Base-by-base conservation (phyloP, 495 filamentous ascomycete species). In the Hypoxylon cercidicola region DNA sequence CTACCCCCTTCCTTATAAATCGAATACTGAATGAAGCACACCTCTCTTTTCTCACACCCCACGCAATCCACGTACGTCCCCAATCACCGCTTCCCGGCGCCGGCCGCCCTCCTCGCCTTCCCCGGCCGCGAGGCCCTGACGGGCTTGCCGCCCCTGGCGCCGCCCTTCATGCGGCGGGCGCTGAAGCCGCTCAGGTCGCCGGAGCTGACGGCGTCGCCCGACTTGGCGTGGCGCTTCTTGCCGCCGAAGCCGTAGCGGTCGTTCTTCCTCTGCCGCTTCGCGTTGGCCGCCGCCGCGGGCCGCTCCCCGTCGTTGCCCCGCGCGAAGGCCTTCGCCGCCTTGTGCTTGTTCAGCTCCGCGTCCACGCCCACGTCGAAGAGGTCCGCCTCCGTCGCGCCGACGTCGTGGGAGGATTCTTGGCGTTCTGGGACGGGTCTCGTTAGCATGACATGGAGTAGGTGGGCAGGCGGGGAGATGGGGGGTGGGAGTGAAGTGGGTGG, bases 331-430 rank as follows among this genome's bases (percentile, higher is more conserved):
- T 84, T 79, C 60, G 76, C 74, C 28, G 69, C 62, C 56, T 76
- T 77, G 62, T 75, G 69, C n/a, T 73, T 72, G 30, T 55, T 62
- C 44, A 85, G 80, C 55, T 89, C 88, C 44, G 93, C 88, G 63
- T 99, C 95, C 50, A 99, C 88, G 53, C 89, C 92, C 12, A 99
- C 88, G 75, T 97, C 93, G 80, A 99, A 99, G 67, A 97, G 85
- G 73, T 97, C 92, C 40, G 88, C 88, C 70, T 97, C 93, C 58
- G 88, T 86, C 9, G 88, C 87, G 49, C 75, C 80, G 51, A 77
- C 66, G 60, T 83, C 79, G 45, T 80, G 79, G 68, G 88, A 85
- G 56, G 88, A 87, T 67, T 89, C 87, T 83, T 90, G 89, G 55
- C 95, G 91, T 79, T 98, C 94, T 98, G 72, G 73, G 66, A 19